Evolutionary conservation across 345 rosid genomes (phyloP), one percentile per base, ranked within the genome.

Genomic region (Populus tremula): DNA sequence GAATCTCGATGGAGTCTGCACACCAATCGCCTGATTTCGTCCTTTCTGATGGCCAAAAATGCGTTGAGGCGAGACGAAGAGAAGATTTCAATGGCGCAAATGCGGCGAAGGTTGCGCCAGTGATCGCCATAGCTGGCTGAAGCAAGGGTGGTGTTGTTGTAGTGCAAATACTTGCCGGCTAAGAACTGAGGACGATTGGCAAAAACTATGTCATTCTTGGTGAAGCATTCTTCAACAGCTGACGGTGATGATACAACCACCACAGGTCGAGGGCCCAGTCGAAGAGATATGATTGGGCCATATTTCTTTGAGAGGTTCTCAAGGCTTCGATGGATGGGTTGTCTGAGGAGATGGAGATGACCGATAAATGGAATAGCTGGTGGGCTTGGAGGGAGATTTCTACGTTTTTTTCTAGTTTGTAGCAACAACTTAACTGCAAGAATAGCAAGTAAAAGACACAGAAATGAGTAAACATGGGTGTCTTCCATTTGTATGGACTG

Each of bases 41-140:
- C 86, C 62, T 75, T 69, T 50, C 91, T 77, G 41, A 82, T 71
- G 33, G 73, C 33, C 13, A 27, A 4, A 33, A 85, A 84, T 14
- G 0, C 33, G 53, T 72, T 82, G 7, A 87, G 83, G 35, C 88
- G 83, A 56, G 65, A 74, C 1, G 84, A 27, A 0, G 91, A 85
- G 74, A 90, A 83, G 70, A 90, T 77, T 54, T 87, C 88, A 1
- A 81, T 36, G 38, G 86, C 71, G 41, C 85, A 72, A 38, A 87
- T 81, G 70, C 88, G 87, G 62, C 91, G 90, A 9, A 86, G 89
- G 79, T 90, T 90, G 71, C 91, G 86, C 93, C 93, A 88, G 54
- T 85, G 87, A 68, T 86, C 85, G 0, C 92, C 90, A 66, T 89
- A 86, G 87, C 63, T 1, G 90, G 73, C 8, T 53, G 2, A 2